A percentile compares a stretch with the other conserved stretches of the same genome.
phyloP scores from a whole-genome alignment of 225 moss, liverwort and hornwort species.

The Physcomitrium patens region DNA sequence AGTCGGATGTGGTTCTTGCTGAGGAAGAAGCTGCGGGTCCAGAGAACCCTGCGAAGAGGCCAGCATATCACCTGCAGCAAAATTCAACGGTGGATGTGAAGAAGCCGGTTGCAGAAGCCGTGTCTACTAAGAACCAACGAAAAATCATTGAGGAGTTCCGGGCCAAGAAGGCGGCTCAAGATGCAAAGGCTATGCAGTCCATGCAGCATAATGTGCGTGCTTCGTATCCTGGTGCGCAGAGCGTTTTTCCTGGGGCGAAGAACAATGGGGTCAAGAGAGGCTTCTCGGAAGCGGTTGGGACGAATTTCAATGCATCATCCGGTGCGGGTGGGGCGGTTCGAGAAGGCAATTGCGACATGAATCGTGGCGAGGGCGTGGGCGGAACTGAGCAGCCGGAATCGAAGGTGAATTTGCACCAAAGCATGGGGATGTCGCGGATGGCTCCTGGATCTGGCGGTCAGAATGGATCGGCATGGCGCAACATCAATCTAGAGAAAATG shows the following conservation, averaged over 20 bases:
- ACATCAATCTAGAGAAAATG: constrained; percentile 42
- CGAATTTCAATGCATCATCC: constrained; percentile 30
- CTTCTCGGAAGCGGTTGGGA: constrained; percentile 67
- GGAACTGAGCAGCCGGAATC: constrained; percentile 46
- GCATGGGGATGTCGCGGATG: constrained; percentile 40
- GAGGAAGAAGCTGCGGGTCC: constrained; percentile 26
- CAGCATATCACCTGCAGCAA: constrained; percentile 34
- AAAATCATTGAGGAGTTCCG: constrained; percentile 62
- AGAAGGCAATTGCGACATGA: constrained; percentile 42
- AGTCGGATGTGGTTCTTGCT: constrained; percentile 26
- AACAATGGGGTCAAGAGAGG: constrained; percentile 77
- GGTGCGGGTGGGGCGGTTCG: constrained; percentile 35
- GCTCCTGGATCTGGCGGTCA: constrained; percentile 27
- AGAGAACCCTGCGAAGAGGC: constrained; percentile 43
- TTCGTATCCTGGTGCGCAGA: neutral
- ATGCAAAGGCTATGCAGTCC: constrained; percentile 16
- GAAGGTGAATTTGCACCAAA: constrained; percentile 42
- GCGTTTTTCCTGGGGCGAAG: constrained; percentile 39
- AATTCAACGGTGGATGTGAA: constrained; percentile 21
- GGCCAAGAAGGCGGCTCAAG: constrained; percentile 37
- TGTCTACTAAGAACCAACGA: constrained; percentile 32
- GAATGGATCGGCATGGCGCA: constrained; percentile 50
- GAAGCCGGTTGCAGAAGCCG: constrained; percentile 31
- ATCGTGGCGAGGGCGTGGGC: constrained; percentile 33
- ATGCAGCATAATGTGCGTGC: constrained; percentile 22